Conservation (phyloP, 306 rosid genomes). For the Pyrus communis region DNA sequence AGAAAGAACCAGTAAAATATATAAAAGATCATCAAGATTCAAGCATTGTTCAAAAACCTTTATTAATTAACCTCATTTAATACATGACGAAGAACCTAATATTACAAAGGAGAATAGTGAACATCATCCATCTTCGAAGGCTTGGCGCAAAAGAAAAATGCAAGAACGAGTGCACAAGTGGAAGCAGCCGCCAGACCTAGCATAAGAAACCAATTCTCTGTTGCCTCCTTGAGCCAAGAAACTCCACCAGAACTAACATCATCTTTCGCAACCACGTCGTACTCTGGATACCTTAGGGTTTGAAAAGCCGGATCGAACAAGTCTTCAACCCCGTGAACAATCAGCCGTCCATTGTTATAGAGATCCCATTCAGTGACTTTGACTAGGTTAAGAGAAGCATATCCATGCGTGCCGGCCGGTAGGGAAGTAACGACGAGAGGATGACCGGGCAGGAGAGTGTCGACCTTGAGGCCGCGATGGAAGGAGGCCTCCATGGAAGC, state of each 20-base stretch:
- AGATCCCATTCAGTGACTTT: not conserved
- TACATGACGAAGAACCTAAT: not conserved
- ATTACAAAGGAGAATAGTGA: not conserved
- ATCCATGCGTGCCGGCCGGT: not conserved
- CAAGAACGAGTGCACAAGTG: too few species aligned
- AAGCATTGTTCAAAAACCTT: not conserved
- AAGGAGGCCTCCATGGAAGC: not conserved
- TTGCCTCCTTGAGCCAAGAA: not conserved
- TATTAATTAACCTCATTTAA: not conserved
- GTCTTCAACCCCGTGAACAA: constrained; percentile 1
- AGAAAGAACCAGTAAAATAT: too few species aligned
- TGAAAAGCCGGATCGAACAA: not conserved
- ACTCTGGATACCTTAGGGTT: not conserved
- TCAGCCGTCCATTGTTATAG: not conserved
- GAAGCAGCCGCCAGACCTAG: too few species aligned
- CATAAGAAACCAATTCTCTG: too few species aligned
- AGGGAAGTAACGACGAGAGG: not conserved
- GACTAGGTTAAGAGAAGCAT: not conserved
- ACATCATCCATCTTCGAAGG: not conserved
- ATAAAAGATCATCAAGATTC: too few species aligned
- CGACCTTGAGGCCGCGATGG: not conserved
- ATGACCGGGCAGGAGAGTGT: not conserved
- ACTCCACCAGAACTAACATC: not conserved
- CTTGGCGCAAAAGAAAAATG: too few species aligned
- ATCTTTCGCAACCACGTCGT: not conserved